phyloP scores from a whole-genome alignment of 1,284 basidiomycete genomes.

The Ustilago hordei region DNA sequence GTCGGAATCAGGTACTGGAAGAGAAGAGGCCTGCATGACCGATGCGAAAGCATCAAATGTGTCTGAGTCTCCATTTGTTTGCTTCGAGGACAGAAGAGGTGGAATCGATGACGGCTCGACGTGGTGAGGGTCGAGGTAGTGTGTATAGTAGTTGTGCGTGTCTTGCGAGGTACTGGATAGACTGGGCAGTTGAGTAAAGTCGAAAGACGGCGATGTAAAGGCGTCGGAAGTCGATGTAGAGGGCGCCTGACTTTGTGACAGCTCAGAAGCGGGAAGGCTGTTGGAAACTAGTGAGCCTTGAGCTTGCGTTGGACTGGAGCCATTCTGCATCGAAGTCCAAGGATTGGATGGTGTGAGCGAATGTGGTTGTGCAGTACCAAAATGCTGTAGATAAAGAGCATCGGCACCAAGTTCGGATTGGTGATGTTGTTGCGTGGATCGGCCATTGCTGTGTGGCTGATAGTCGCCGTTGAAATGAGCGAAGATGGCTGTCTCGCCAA shows the following conservation, averaged over 20 bases:
- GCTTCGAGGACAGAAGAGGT: conserved; percentile 13
- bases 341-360: not conserved
- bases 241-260: not conserved
- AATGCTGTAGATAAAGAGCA: not conserved
- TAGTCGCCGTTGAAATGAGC: not conserved
- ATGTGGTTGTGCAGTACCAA: not conserved
- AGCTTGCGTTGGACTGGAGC: conserved; percentile 1
- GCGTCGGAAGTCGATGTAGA: conserved; percentile 15
- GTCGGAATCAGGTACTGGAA: conserved; percentile 14
- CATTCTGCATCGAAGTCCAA: conserved; percentile 9
- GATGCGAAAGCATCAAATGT: conserved; percentile 14
- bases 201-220: conserved; percentile 13
- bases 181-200: conserved; percentile 20
- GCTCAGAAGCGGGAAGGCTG: conserved; percentile 10
- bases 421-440: conserved; percentile 5
- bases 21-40: conserved; percentile 15
- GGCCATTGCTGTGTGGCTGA: not conserved
- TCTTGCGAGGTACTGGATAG: conserved; percentile 12
- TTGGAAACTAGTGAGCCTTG: conserved; percentile 4
- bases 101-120: conserved; percentile 15
- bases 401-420: not conserved
- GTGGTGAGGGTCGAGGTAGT: conserved; percentile 25
- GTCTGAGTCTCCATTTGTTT: conserved; percentile 2
- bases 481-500: conserved; percentile 3
- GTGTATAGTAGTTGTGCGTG: conserved; percentile 28